Evolutionary conservation across 2,329 filamentous ascomycete species (phyloP).

Genomic region (Stylonectria norvegica): DNA sequence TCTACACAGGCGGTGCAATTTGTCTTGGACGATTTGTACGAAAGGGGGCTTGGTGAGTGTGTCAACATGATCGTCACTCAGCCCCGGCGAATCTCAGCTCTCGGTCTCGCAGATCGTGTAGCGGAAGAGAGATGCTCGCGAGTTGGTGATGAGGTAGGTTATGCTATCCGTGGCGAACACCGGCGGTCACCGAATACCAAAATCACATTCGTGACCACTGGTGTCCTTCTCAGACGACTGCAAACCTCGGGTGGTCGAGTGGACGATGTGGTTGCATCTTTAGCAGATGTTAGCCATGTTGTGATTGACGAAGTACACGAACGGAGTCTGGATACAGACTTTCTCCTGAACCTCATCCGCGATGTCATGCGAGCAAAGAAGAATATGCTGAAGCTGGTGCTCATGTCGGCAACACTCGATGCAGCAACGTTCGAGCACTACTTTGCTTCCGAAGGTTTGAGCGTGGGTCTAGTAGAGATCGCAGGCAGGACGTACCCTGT

Average conservation of each 20-base stretch:
- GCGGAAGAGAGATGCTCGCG: slow-evolving; percentile 81
- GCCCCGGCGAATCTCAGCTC: slow-evolving; percentile 86
- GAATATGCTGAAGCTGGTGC: slow-evolving; percentile 80
- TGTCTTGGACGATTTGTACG: slow-evolving; percentile 85
- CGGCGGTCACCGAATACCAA: slow-evolving; percentile 71
- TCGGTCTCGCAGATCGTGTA: slow-evolving; percentile 90
- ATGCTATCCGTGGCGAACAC: slow-evolving; percentile 86
- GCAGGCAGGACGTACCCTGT: slow-evolving; percentile 87
- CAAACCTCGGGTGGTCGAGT: slow-evolving; percentile 81
- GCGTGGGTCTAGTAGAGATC: slow-evolving; percentile 81
- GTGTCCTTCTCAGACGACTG: slow-evolving; percentile 84
- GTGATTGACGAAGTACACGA: slow-evolving; percentile 98
- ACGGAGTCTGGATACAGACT: slow-evolving; percentile 90
- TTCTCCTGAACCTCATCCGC: slow-evolving; percentile 80
- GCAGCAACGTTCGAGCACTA: slow-evolving; percentile 81
- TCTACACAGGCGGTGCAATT: slow-evolving; percentile 97
- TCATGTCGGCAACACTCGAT: slow-evolving; percentile 97
- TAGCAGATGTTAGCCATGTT: slow-evolving; percentile 89
- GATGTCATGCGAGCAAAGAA: slow-evolving; percentile 72
- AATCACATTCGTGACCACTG: slow-evolving; percentile 94
- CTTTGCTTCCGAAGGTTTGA: slow-evolving; percentile 65
- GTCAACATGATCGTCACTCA: slow-evolving; percentile 96
- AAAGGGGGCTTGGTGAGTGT: slow-evolving; percentile 66
- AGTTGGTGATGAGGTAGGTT: slow-evolving; percentile 87
- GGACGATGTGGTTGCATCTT: slow-evolving; percentile 74